Conservation (phyloP, 2,329 filamentous ascomycete species). For the Hypoxylon rubiginosum region DNA sequence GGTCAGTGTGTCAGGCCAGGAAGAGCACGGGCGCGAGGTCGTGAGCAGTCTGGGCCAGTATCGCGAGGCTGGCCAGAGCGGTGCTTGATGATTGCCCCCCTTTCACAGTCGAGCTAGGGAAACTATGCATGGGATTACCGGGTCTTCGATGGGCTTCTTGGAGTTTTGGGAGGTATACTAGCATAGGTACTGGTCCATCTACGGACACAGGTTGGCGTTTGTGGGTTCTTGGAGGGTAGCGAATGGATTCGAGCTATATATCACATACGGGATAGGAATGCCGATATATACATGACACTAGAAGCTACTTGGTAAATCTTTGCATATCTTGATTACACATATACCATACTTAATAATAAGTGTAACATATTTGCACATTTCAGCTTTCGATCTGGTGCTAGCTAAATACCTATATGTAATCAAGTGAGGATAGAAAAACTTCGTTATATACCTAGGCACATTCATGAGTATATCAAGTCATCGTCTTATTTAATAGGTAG, state of each 20-base stretch:
- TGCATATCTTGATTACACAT: not conserved
- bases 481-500: too few relatives aligned
- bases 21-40: slow-evolving; percentile 31
- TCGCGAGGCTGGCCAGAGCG: slow-evolving; percentile 53
- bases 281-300: slow-evolving; percentile 10
- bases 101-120: not conserved
- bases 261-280: not conserved
- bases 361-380: too few relatives aligned
- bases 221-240: not conserved
- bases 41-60: slow-evolving; percentile 48
- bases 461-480: too few relatives aligned
- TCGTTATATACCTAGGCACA: too few relatives aligned
- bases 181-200: slow-evolving; percentile 16
- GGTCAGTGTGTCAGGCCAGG: slow-evolving; percentile 25
- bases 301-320: not conserved
- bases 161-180: slow-evolving; percentile 15
- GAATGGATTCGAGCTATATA: slow-evolving; percentile 1
- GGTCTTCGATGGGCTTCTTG: slow-evolving; percentile 4
- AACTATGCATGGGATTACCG: not conserved
- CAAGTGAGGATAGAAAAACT: too few relatives aligned
- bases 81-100: slow-evolving; percentile 45
- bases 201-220: slow-evolving; percentile 7
- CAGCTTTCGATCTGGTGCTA: too few relatives aligned
- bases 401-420: too few relatives aligned
- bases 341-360: too few relatives aligned